Evolutionary conservation across 768 basidiomycete genomes (phyloP), one percentile per base, ranked within the genome.

Genomic region (Macrolepiota albuminosa): DNA sequence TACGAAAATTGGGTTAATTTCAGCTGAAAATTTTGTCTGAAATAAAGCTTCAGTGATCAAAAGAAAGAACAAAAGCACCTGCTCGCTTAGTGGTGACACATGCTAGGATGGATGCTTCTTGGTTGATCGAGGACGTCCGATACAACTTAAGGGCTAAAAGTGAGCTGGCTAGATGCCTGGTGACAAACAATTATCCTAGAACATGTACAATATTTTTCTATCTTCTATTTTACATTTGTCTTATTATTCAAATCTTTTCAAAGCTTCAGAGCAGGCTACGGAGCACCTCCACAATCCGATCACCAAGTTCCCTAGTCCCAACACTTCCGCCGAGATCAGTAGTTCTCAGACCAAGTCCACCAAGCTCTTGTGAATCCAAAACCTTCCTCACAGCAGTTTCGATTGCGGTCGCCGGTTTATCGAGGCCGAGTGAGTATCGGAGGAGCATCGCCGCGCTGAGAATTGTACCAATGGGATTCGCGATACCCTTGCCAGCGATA

Each of bases 391-490:
- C 96, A n/a, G 97, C 94, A 54, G 77, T 73, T 73, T 99, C 97
- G 60, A 99, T 87, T 24, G 89, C 85, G 58, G 81, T 81, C 6
- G 97, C 97, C 67, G 92, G 87, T 64, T 80, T 83, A 61, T 93
- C 91, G 57, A 94, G 80, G 29, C 93, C 93, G 34, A 99, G 86
- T 31, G 96, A 98, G 75, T 98, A 99, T 47, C 95, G 86, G 54
- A 97, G 80, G 61, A 97, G 86, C 87, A 97, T 85, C 14, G 95
- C 95, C 18, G 89, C 90, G 56, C 93, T 95, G 60, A 97, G 88
- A 71, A 97, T 96, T 16, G 95, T 95, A 55, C 95, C 95, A 67
- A 97, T 85, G 39, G 95, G 95, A 71, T 97, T 97, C 64, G 95
- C 95, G 67, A 95, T 93, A 18, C 91, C 90, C 72, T 91, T 79